Evolutionary conservation across 495 filamentous ascomycete species (phyloP), one percentile per base, ranked within the genome.

Genomic region (Penicillium soppii): DNA sequence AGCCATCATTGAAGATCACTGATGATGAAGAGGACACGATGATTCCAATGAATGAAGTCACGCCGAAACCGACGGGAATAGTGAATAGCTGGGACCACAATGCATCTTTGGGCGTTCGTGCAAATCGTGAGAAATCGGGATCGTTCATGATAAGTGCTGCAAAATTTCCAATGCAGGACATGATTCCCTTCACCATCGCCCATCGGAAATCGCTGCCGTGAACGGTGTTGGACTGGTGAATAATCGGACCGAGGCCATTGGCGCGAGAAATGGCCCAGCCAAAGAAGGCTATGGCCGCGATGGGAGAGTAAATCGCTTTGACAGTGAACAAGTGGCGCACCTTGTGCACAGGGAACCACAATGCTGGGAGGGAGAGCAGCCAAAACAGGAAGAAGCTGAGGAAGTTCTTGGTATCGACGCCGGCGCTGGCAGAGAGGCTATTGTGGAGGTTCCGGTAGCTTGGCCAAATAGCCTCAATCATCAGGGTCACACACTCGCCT

Each of bases 1-100:
- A 74, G 1, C 87, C 71, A 16, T 80, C 79, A 26, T 78, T 77
- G 56, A 86, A 92, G 58, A 95, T 90, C 49, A 94, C 81, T 0
- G 80, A 73, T 2, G 90, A 91, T 6, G 87, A 89, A 0, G 92
- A 97, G 2, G 89, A 92, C 22, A 92, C 91, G 53, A 96, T 89
- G 61, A 97, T 96, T 49, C 92, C 91, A 58, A 96, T 92, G 67
- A 96, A 91, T 7, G 88, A 92, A 13, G 92, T 96, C 41, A 96
- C 63, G 3, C 88, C 92, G 55, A 97, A 96, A 17, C 89, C 88
- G 47, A 86, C 67, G 4, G 91, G 92, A 52, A 96, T 95, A 5
- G 91, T 88, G 56, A 96, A 72, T 4, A 96, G 70, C 66, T 97
- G 92, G 10, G 91, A 86, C 89, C 89, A 95, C n/a, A 95, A 51